Evolutionary conservation across 1,284 basidiomycete genomes (phyloP).

Genomic region (Inonotus obliquus): DNA sequence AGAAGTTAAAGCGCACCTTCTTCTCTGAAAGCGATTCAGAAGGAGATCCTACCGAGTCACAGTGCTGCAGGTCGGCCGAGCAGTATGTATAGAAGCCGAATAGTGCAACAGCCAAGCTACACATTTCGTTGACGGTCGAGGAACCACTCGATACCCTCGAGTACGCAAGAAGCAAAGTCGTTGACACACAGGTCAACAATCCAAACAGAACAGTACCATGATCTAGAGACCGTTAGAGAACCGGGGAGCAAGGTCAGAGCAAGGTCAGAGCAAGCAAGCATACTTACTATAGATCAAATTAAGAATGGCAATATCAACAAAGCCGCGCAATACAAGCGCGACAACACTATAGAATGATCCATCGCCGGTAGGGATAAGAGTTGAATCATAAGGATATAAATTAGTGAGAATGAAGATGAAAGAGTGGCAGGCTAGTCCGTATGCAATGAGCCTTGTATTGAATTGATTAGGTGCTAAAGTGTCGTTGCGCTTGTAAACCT

Average conservation of each 20-base stretch:
- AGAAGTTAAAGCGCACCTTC: neutral
- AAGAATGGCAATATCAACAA: constrained; percentile 7
- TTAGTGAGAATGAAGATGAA: constrained; percentile 4
- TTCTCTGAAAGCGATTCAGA: neutral
- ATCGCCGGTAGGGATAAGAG: constrained; percentile 17
- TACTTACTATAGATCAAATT: constrained; percentile 12
- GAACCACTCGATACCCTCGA: neutral
- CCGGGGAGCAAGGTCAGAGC: neutral
- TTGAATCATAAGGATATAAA: constrained; percentile 13
- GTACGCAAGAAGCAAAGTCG: constrained; percentile 5
- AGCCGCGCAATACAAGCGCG: neutral
- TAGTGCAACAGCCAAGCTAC: neutral
- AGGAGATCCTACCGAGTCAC: neutral
- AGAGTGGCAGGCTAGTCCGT: constrained; percentile 16
- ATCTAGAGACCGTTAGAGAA: neutral
- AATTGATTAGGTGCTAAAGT: constrained; percentile 18
- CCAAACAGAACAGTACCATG: constrained; percentile 7
- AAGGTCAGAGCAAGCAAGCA: neutral
- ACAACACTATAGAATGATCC: constrained; percentile 2
- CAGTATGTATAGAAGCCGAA: constrained; percentile 10
- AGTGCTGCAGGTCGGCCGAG: neutral
- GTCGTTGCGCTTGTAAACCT: constrained; percentile 22
- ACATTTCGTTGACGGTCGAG: constrained; percentile 5
- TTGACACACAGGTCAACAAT: constrained; percentile 5
- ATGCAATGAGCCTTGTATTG: constrained; percentile 21